Evolutionary conservation across 1,284 basidiomycete species (phyloP).

Genomic region (Sanghuangporus weigelae): DNA sequence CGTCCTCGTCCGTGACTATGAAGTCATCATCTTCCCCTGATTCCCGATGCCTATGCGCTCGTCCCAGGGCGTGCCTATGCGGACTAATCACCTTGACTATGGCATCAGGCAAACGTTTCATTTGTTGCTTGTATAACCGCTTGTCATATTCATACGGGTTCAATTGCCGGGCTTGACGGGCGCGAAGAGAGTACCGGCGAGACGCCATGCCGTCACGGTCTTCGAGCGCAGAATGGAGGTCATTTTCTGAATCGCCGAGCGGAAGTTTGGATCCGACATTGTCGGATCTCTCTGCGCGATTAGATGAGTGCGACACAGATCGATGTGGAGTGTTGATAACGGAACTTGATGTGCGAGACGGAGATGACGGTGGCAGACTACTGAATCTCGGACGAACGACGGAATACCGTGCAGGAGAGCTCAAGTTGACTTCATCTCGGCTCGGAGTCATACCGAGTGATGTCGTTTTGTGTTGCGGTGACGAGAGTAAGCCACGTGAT

Average conservation of each 20-base stretch:
- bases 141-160: constrained; percentile 52
- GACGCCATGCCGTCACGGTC: constrained; percentile 17
- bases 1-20: constrained; percentile 17
- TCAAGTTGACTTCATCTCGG: neutral
- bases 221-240: neutral
- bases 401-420: neutral
- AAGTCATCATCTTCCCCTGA: constrained; percentile 29
- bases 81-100: constrained; percentile 43
- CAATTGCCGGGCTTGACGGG: constrained; percentile 44
- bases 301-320: constrained; percentile 4
- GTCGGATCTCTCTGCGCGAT: neutral
- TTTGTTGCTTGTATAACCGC: constrained; percentile 38
- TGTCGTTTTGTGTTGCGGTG: neutral
- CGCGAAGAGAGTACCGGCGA: constrained; percentile 45
- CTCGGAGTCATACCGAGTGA: neutral
- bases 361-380: constrained; percentile 18
- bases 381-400: neutral
- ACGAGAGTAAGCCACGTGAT: neutral
- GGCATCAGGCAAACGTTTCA: constrained; percentile 50
- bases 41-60: constrained; percentile 13
- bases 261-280: neutral
- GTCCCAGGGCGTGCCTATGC: neutral
- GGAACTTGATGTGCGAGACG: constrained; percentile 4
- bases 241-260: neutral
- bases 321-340: neutral